phyloP scores from a whole-genome alignment of 108 stramenopile genomes.

The Craspedostauros australis region DNA sequence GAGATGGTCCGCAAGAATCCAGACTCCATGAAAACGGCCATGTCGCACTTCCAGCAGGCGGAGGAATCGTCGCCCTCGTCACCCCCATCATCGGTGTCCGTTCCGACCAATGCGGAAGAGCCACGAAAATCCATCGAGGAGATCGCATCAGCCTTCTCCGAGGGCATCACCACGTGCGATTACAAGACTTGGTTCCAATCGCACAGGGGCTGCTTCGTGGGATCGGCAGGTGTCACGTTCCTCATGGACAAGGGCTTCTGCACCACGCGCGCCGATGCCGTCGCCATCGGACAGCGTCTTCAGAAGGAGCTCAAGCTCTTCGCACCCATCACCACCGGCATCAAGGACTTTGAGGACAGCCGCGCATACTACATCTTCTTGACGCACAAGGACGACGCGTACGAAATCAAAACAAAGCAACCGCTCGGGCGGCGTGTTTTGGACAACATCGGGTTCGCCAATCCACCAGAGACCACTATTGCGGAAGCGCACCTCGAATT shows the following conservation, averaged over 20 bases:
- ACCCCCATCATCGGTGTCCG: no score
- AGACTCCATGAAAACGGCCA: no score
- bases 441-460: not conserved
- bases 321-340: slow-evolving; percentile 16
- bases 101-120: no score
- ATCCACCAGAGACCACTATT: not conserved
- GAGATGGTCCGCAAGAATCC: no score
- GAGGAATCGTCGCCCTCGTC: no score
- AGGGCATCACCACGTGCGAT: no score
- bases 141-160: no score
- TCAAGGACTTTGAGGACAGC: slow-evolving; percentile 34
- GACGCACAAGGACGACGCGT: not conserved
- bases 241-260: slow-evolving; percentile 34
- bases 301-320: slow-evolving; percentile 32
- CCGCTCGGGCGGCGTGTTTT: not conserved
- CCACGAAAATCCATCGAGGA: no score
- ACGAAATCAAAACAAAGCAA: slow-evolving; percentile 4
- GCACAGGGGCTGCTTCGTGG: no score
- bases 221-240: slow-evolving; percentile 35
- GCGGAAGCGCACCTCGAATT: slow-evolving; percentile 17
- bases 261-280: slow-evolving; percentile 38
- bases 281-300: slow-evolving; percentile 35
- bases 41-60: no score
- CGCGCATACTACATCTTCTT: slow-evolving; percentile 1
- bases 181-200: no score